Evolutionary conservation across 78 protist genomes (phyloP).

Genomic region (Planoprotostelium fungivorum): DNA sequence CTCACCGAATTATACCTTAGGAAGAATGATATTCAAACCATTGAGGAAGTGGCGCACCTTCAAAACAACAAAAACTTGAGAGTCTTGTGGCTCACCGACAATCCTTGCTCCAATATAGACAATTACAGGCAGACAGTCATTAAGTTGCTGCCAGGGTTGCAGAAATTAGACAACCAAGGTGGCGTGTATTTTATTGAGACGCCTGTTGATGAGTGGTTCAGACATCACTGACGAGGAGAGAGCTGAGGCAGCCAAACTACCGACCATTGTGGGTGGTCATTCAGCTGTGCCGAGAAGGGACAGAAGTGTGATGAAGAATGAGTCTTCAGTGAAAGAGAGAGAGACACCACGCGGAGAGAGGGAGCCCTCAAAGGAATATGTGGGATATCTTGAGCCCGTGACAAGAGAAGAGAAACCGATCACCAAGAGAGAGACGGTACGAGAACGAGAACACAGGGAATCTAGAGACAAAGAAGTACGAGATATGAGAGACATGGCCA

Average conservation of each 20-base stretch:
- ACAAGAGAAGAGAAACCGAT: too few relatives aligned
- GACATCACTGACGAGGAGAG: conserved; percentile 7
- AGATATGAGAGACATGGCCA: background rate
- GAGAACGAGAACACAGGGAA: background rate
- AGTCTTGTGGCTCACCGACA: conserved; percentile 58
- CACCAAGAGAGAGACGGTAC: background rate
- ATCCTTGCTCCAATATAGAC: conserved; percentile 45
- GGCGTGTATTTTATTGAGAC: background rate
- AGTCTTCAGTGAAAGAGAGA: too few relatives aligned
- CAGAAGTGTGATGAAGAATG: too few relatives aligned
- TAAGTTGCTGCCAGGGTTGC: conserved; percentile 22
- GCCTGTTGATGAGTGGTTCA: background rate
- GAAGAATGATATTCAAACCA: conserved; percentile 32
- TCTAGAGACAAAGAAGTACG: background rate
- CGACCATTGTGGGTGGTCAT: background rate
- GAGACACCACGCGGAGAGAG: too few relatives aligned
- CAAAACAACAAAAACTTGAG: conserved; percentile 1
- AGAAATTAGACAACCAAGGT: conserved; percentile 46
- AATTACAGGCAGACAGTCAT: conserved; percentile 16
- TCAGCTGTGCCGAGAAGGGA: background rate
- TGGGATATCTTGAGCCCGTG: too few relatives aligned
- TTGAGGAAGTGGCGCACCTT: conserved; percentile 35
- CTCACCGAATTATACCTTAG: conserved; percentile 67
- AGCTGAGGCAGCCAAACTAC: background rate
- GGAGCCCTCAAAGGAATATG: too few relatives aligned